Base-by-base conservation (phyloP, 2,329 filamentous ascomycete genomes). In the Epicoccum nigrum region DNA sequence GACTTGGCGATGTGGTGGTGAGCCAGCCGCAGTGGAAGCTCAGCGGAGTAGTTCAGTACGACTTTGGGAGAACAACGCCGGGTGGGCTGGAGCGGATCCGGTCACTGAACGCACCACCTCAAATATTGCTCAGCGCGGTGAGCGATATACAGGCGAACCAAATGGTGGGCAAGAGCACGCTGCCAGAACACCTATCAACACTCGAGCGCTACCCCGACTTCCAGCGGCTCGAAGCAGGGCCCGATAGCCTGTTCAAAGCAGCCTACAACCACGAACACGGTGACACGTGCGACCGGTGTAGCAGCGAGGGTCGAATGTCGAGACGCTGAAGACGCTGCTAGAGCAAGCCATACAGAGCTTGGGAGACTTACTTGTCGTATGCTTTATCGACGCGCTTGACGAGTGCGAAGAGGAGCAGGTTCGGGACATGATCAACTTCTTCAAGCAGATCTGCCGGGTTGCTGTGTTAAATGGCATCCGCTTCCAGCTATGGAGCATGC, bases 371-470 rank as follows among this genome's bases (percentile, higher is more conserved):
- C 43, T 56, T 30, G 56, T 68, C 1, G 42, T 63, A 2, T 65
- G 55, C 32, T 70, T 69, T 17, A 62, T 74, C 1, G 78, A 81
- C 43, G 80, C 79, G 0, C 65, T 82, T 1, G 79, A 83, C 30
- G 80, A 82, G 55, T 81, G 78, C 47, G 67, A 78, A 6, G 74
- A 79, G 41, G 44, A 62, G 1, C 64, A 81, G 37, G 63, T 76
- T 2, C 68, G 68, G 23, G 68, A 73, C 0, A 80, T 82, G 75
- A 60, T 81, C 1, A 33, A 57, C 0, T 77, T 76, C 44, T 76
- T 82, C 11, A 71, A 79, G 42, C 55, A 69, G 0, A 46, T 81
- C 0, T 69, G 71, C 0, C 57, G 74, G 2, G 8, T 59, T 0
- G 65, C 71, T 2, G 43, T 61, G 0, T 44, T 60, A 4, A 48